These are phyloP conservation scores for Microbotryum silenes-acaulis DNA, from an alignment of 1,284 basidiomycete species.

Conservation along the genomic window DNA sequence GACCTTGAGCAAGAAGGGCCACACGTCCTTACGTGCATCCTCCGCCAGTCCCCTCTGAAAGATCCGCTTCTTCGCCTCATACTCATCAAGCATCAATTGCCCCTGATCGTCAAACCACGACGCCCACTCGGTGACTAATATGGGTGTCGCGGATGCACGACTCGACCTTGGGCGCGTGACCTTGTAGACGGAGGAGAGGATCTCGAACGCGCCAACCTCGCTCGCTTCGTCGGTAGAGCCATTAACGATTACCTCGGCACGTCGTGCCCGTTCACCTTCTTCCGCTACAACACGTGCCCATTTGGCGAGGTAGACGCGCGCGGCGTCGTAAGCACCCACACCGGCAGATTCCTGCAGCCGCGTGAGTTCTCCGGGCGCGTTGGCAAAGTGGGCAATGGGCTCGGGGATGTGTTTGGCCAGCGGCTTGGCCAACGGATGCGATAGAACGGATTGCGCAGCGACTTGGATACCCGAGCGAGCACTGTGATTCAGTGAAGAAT, in stretches of 20 bases:
- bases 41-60: conserved; percentile 63
- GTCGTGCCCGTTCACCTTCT: conserved; percentile 77
- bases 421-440: conserved; percentile 85
- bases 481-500: not conserved
- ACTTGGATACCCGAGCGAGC: conserved; percentile 56
- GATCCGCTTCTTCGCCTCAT: conserved; percentile 64
- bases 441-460: conserved; percentile 82
- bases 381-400: conserved; percentile 77
- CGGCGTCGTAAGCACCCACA: conserved; percentile 75
- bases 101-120: conserved; percentile 65
- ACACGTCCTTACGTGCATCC: conserved; percentile 57
- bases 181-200: conserved; percentile 47
- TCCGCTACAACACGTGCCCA: conserved; percentile 96
- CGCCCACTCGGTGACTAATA: conserved; percentile 60
- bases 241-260: conserved; percentile 52
- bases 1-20: conserved; percentile 85
- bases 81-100: conserved; percentile 54
- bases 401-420: conserved; percentile 89
- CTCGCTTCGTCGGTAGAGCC: conserved; percentile 54
- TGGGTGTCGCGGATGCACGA: conserved; percentile 47
- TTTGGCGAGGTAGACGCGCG: conserved; percentile 87
- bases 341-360: conserved; percentile 59
- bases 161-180: conserved; percentile 34
- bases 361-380: conserved; percentile 37
- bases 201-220: conserved; percentile 79